Base-by-base conservation (phyloP, 108 stramenopile genomes). In the Cyclotella kingstonii region DNA sequence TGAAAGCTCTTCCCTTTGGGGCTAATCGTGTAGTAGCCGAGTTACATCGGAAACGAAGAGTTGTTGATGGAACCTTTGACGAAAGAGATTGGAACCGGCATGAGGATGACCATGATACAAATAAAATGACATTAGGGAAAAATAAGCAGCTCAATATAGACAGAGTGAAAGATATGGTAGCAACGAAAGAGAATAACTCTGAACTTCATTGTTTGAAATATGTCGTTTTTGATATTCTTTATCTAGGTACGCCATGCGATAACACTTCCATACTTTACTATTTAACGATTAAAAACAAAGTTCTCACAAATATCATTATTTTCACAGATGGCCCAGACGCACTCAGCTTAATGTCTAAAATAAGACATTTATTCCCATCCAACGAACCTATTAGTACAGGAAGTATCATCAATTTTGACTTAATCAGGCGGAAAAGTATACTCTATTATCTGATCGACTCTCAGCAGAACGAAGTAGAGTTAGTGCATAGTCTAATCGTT, bases 1-100 rank as follows among this genome's bases (percentile, higher is more conserved):
- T 84, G 26, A 79, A 71, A 52, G 57, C 75, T 17, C 63, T 87
- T 31, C 87, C 85, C 14, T 94, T 94, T 62, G 92, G 92, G 12
- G 38, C 65, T 28, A 94, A 94, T 67, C 74, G 87, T 1, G 61
- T 81, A 10, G 76, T 94, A 27, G 89, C 89, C 11, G 79, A 84
- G 27, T 42, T 70, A 22, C 78, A 87, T 50, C 61, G 80, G 40
- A 47, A 68, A 2, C 89, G 78, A 48, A 58, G 87, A 59, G 9
- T 38, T 17, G 51, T 33, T 11, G 54, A 77, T 44, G 84, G 84
- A 28, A 49, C 75, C 28, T 28, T 82, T 7, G 93, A 94, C 53
- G 58, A 62, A 29, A 70, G 89, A 22, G 93, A 94, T 76, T 46
- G 52, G 17, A 74, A 78, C 31, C 63, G 87, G 8, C 87, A 89